These are phyloP conservation scores for Iris pallida DNA, from an alignment of 116 monocot genomes.

Conservation along the genomic window DNA sequence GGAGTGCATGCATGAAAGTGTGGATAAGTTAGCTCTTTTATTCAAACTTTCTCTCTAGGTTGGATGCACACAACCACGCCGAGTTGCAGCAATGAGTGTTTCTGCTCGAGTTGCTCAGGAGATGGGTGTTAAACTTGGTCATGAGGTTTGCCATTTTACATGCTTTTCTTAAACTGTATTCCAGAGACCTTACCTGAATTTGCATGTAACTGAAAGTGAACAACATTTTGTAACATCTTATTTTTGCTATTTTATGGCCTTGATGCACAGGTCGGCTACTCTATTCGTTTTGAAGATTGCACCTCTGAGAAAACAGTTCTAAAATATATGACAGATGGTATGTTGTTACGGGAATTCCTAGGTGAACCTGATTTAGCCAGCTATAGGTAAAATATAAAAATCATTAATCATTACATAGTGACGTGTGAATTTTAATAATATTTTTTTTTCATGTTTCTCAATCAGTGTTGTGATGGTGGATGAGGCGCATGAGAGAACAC, in stretches of 20 bases:
- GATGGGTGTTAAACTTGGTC: constrained; percentile 96
- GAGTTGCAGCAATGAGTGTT: constrained; percentile 98
- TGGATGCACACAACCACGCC: constrained; percentile 94
- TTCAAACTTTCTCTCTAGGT: constrained; percentile 31
- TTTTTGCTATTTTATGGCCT: background rate
- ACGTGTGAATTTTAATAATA: background rate
- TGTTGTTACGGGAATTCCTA: constrained; percentile 92
- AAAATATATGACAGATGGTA: constrained; percentile 98
- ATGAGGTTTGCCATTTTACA: constrained; percentile 59
- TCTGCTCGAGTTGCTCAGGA: constrained; percentile 93
- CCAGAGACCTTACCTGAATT: too few relatives aligned
- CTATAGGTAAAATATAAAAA: constrained; percentile 50
- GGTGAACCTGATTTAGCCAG: constrained; percentile 94
- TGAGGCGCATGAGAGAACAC: constrained; percentile 89
- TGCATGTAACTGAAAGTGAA: background rate
- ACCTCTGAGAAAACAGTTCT: constrained; percentile 92
- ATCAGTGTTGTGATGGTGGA: constrained; percentile 89
- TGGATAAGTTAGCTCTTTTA: background rate
- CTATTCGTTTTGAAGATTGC: constrained; percentile 97
- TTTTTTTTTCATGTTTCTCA: constrained; percentile 4
- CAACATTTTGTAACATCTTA: too few relatives aligned
- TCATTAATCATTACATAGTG: background rate
- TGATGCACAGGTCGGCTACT: constrained; percentile 80
- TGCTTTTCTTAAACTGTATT: background rate
- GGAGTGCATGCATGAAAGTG: background rate